Percentiles rank a stretch among this genome's conserved stretches.
Conservation (phyloP, 2,329 filamentous ascomycete genomes). For the Alternaria conjuncta region DNA sequence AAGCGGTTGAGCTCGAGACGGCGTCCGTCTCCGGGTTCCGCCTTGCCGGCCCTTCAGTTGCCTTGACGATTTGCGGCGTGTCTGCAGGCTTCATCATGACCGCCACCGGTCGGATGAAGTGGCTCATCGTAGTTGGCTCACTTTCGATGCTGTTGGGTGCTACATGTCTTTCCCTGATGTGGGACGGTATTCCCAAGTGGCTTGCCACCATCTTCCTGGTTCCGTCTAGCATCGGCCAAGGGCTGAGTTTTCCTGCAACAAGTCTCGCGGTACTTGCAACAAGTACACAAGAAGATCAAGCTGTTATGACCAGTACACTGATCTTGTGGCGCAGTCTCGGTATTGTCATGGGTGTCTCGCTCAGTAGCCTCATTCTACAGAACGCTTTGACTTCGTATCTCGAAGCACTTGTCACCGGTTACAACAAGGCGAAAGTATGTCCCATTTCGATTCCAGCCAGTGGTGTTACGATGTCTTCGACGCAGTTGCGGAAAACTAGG, state of each 20-base stretch:
- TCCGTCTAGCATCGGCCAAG: constrained; percentile 50
- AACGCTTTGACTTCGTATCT: constrained; percentile 70
- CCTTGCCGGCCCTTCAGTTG: constrained; percentile 68
- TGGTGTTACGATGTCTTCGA: neutral
- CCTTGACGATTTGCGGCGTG: constrained; percentile 51
- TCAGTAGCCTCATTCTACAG: constrained; percentile 75
- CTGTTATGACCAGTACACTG: constrained; percentile 68
- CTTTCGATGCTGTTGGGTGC: constrained; percentile 47
- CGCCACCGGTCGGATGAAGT: constrained; percentile 51
- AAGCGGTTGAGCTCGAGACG: constrained; percentile 58
- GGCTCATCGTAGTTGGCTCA: constrained; percentile 50
- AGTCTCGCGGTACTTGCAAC: constrained; percentile 52
- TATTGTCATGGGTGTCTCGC: constrained; percentile 74
- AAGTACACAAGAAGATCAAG: constrained; percentile 53
- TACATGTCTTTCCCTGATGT: constrained; percentile 46
- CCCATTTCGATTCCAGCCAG: neutral
- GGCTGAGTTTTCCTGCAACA: constrained; percentile 51
- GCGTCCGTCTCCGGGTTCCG: constrained; percentile 76
- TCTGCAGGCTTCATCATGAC: constrained; percentile 54
- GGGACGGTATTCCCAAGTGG: constrained; percentile 49
- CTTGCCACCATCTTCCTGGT: constrained; percentile 51
- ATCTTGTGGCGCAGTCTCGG: constrained; percentile 75
- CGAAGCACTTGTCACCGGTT: constrained; percentile 63
- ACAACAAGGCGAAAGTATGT: constrained; percentile 60
- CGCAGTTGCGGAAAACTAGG: neutral